Base-by-base conservation (phyloP, 2,329 filamentous ascomycete genomes). In the Arachnomyces sp. region DNA sequence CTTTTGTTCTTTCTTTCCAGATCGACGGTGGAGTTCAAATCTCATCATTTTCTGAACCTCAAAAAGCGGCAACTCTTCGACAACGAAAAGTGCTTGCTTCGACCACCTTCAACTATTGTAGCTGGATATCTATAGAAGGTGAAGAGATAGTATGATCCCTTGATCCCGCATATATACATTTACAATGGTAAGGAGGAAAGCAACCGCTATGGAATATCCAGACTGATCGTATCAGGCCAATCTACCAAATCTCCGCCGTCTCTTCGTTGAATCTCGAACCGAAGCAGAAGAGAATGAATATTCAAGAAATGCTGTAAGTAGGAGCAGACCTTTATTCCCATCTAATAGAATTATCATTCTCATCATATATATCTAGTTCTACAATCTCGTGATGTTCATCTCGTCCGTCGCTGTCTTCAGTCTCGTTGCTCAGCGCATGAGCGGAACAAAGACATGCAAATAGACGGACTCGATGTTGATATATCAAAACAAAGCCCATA, bases 321-420 rank as follows among this genome's bases (percentile, higher is more conserved):
- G 11, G 8, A 31, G 36, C 36, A 63, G 28, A 13, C 14, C 16
- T 7, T 12, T 16, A 12, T 25, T 13, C 18, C 8, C 18, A n/a
- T 11, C 28, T 8, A 11, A 29, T 38, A 39, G 3, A 11, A 13
- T 9, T 13, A n/a, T 29, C n/a, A 28, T 25, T 31, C 30, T 20
- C 20, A 30, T 30, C 16, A 35, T 38, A 4, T 12, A 34, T 13
- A 28, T 41, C 6, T 54, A 94, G 92, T 98, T 98, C 63, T 98
- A 98, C 67, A 96, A 98, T 56, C 79, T 94, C 0, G 88, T 95
- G 1, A 71, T 96, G 2, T 98, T 96, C 68, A 90, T 98, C 73
- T 92, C 89, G 16, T 95, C 92, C 0, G 84, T 98, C 16, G 88
- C 90, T 6, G 79, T 94, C 44, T 95, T 96, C 68, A 94, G 90